Conservation (phyloP, 371 early-diverging fungal genomes). For the Nosema granulosis region DNA sequence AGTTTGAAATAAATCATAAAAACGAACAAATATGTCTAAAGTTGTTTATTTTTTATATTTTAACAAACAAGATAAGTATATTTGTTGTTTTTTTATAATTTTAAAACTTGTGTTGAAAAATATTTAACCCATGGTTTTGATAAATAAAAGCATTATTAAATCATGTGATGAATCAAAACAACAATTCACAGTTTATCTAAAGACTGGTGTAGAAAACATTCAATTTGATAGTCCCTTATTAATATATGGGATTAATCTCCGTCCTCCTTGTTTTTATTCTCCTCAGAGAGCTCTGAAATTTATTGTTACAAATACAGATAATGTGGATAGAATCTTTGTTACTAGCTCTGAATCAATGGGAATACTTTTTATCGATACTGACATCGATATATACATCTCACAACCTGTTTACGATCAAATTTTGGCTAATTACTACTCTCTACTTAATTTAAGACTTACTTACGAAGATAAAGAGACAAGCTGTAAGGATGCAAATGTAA, state of each 20-base stretch:
- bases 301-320: constrained; percentile 14
- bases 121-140: not conserved
- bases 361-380: constrained; percentile 54
- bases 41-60: too few species aligned
- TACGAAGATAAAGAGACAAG: constrained; percentile 30
- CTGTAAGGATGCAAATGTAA: not conserved
- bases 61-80: too few species aligned
- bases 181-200: not conserved
- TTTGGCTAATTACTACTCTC: constrained; percentile 40
- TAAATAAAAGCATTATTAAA: not conserved
- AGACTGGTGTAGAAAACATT: constrained; percentile 7
- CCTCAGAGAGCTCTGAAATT: constrained; percentile 28
- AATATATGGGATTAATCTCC: constrained; percentile 26
- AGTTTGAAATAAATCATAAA: too few species aligned
- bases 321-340: constrained; percentile 50
- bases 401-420: constrained; percentile 60
- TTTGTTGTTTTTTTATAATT: too few species aligned
- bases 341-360: constrained; percentile 54
- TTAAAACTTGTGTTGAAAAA: too few species aligned
- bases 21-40: too few species aligned
- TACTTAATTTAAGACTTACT: constrained; percentile 21
- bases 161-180: not conserved
- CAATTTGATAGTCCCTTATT: constrained; percentile 45
- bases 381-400: constrained; percentile 57
- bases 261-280: constrained; percentile 15